phyloP scores from a whole-genome alignment of 805 yeast genomes.

The Starmerella floris region DNA sequence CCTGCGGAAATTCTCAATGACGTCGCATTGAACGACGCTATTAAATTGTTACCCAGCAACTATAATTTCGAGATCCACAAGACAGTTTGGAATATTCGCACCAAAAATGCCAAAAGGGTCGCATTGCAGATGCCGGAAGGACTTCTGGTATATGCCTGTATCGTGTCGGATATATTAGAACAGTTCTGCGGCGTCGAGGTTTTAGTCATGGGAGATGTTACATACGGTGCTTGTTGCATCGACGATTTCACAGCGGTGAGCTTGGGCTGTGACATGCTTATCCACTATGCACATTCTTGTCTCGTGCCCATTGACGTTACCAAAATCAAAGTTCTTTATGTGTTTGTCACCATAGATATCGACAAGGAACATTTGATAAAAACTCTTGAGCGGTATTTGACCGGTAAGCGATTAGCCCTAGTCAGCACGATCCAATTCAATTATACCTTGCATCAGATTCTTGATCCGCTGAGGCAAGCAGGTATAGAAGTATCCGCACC shows the following conservation, averaged over 20 bases:
- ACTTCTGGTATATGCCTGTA: constrained; percentile 68
- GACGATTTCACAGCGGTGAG: constrained; percentile 93
- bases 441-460: constrained; percentile 75
- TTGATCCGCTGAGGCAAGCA: constrained; percentile 34
- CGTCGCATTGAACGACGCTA: constrained; percentile 70
- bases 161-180: constrained; percentile 82
- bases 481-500: constrained; percentile 64
- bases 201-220: constrained; percentile 94
- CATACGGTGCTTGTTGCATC: constrained; percentile 97
- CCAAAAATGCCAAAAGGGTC: constrained; percentile 62
- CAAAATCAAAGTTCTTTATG: constrained; percentile 77
- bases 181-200: constrained; percentile 82
- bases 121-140: constrained; percentile 98
- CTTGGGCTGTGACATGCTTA: constrained; percentile 82
- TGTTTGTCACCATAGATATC: constrained; percentile 84
- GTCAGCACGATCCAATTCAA: constrained; percentile 96
- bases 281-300: constrained; percentile 96
- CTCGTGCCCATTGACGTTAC: constrained; percentile 91
- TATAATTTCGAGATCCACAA: constrained; percentile 94
- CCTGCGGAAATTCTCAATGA: constrained; percentile 77
- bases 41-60: constrained; percentile 69
- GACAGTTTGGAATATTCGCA: constrained; percentile 82
- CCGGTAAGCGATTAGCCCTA: constrained; percentile 58
- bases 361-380: constrained; percentile 71
- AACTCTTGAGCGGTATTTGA: constrained; percentile 61